Base-by-base conservation (phyloP, 2,329 filamentous ascomycete genomes). In the Zymoseptoria pseudotritici region DNA sequence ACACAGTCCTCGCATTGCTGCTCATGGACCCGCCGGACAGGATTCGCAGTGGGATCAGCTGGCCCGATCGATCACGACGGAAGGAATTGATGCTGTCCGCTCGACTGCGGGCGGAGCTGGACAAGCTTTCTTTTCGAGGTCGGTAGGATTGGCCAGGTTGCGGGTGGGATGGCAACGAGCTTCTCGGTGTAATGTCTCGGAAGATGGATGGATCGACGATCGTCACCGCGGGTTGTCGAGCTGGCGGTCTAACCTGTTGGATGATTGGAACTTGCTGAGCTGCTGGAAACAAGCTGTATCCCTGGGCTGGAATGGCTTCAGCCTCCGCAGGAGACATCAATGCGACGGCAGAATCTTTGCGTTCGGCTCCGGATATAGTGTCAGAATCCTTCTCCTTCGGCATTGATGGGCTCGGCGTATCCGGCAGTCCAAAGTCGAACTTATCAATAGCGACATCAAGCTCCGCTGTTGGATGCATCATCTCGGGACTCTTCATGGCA, bases 391-490 rank as follows among this genome's bases (percentile, higher is more conserved):
- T 36, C n/a, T 57, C 51, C 17, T 24, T 22, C 8, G 52, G 22
- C 22, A 29, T 53, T 22, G 54, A 58, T 19, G 62, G 60, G 10
- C 58, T 59, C 11, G 64, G 61, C 20, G 64, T 65, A 11, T 61
- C 52, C 17, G 55, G 59, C 3, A 71, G 56, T 19, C 66, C 66
- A 54, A 72, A 71, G 57, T 71, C 69, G 55, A 71, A 69, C n/a
- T 65, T 54, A 9, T 68, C 63, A n/a, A 46, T 66, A 0, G 68
- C 68, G n/a, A 66, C 55, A 52, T 69, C 66, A 3, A 67, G 51
- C 46, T 59, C 66, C 0, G 65, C 65, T 24, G 64, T 63, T 3
- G 62, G 63, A 21, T 60, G 62, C 9, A 62, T 61, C 8, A 65
- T 36, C 1, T 57, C 60, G 6, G 68, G 67, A 56, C 66, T 70